Conservation (phyloP, 768 basidiomycete genomes). For the Flagelloscypha sp. region DNA sequence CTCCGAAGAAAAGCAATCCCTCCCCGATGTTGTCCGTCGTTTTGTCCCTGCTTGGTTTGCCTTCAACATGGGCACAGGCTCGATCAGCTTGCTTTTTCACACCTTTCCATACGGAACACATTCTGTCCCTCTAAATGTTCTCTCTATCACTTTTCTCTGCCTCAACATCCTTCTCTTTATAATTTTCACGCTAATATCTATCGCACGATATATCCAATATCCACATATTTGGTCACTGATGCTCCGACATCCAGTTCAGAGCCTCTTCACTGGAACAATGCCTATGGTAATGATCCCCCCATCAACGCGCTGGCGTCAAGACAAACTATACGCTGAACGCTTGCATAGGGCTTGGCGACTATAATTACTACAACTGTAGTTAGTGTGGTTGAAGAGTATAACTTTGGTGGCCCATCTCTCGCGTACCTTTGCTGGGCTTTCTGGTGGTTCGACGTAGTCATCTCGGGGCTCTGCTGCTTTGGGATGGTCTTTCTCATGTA, state of each 20-base stretch:
- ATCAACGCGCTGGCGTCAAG: no score
- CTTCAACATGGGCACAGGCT: constrained; percentile 49
- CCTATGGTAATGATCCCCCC: constrained; percentile 8
- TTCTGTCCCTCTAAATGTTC: constrained; percentile 23
- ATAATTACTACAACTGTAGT: no score
- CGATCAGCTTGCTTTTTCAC: constrained; percentile 37
- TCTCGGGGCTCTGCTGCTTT: constrained; percentile 54
- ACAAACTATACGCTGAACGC: no score
- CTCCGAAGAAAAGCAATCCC: constrained; percentile 17
- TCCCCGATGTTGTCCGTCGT: constrained; percentile 32
- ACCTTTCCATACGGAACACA: constrained; percentile 39
- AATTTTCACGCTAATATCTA: constrained; percentile 35
- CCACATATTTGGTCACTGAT: constrained; percentile 44
- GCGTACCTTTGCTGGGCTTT: constrained; percentile 50
- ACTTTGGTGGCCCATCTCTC: constrained; percentile 44
- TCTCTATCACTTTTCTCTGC: constrained; percentile 48
- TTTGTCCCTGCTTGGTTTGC: constrained; percentile 53
- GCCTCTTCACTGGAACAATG: constrained; percentile 35
- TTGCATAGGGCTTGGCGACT: no score
- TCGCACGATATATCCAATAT: constrained; percentile 44
- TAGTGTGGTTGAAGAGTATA: no score
- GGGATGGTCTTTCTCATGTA: constrained; percentile 62
- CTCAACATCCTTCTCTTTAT: constrained; percentile 50
- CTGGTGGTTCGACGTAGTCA: constrained; percentile 60
- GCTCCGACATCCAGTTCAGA: constrained; percentile 37